phyloP scores from a whole-genome alignment of 306 rosid species.

The Albizia julibrissin region DNA sequence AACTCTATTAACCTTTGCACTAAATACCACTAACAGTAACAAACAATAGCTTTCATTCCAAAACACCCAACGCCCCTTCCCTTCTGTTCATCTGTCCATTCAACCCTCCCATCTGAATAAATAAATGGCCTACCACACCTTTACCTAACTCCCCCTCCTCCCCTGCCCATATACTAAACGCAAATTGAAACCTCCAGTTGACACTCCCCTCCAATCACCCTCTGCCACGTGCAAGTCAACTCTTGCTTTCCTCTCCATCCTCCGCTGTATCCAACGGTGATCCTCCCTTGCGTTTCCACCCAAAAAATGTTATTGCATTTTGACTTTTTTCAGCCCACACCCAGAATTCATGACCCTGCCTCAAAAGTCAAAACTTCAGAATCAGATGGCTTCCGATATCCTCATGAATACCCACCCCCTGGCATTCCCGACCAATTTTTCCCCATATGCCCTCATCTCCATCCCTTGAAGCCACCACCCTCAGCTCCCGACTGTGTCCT shows the following conservation, averaged over 20 bases:
- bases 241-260: conserved; percentile 5
- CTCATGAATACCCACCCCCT: not conserved
- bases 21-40: not conserved
- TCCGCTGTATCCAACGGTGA: conserved; percentile 53
- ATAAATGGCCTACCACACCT: conserved; percentile 4
- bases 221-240: conserved; percentile 47
- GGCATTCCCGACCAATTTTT: not conserved
- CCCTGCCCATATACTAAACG: not conserved
- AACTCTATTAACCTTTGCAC: not conserved
- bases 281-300: conserved; percentile 39
- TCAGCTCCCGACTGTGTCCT: not conserved
- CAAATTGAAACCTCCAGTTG: conserved; percentile 42
- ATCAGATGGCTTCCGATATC: not conserved
- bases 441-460: not conserved
- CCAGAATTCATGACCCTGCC: conserved; percentile 25
- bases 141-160: not conserved
- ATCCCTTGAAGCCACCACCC: not conserved
- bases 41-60: not conserved
- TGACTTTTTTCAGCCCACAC: conserved; percentile 32
- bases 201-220: conserved; percentile 24
- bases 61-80: not conserved
- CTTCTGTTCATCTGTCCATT: not conserved
- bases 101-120: not conserved
- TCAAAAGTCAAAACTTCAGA: not conserved
- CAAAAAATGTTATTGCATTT: conserved; percentile 6